phyloP scores from a whole-genome alignment of 805 yeast species.

The Schizosaccharomyces octosporus region DNA sequence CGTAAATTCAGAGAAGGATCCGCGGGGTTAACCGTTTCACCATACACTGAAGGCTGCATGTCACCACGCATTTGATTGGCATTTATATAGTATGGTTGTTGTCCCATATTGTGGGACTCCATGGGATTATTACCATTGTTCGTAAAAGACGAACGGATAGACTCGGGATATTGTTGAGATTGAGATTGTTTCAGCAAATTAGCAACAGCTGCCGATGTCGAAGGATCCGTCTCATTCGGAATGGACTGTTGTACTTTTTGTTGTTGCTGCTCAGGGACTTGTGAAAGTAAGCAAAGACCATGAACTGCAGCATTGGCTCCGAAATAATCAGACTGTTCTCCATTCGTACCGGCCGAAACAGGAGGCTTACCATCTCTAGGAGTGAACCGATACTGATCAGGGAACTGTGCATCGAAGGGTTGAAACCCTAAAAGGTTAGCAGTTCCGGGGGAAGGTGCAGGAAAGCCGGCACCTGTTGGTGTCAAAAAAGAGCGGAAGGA shows the following conservation, averaged over 20 bases:
- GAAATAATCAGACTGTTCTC: slow-evolving; percentile 3
- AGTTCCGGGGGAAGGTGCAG: slow-evolving; percentile 17
- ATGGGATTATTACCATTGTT: not conserved
- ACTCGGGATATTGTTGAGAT: slow-evolving; percentile 3
- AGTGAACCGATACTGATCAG: not conserved
- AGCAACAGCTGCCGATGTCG: not conserved
- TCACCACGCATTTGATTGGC: not conserved
- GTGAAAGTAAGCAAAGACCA: slow-evolving; percentile 14
- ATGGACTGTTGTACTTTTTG: slow-evolving; percentile 8
- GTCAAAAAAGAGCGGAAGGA: slow-evolving; percentile 4
- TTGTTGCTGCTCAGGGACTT: slow-evolving; percentile 8
- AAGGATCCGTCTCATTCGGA: slow-evolving; percentile 4
- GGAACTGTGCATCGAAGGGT: not conserved
- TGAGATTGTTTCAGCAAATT: slow-evolving; percentile 4
- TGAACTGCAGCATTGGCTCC: slow-evolving; percentile 7
- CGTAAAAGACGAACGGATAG: not conserved
- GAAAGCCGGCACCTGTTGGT: slow-evolving; percentile 6
- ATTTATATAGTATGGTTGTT: too few relatives aligned
- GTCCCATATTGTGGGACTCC: too few relatives aligned
- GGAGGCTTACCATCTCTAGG: slow-evolving; percentile 6
- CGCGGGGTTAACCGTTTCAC: not conserved
- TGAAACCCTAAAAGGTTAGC: slow-evolving; percentile 17
- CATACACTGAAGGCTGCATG: not conserved
- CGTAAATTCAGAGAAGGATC: not conserved
- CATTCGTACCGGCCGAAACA: not conserved